These are phyloP conservation scores for Chlorella sorokiniana DNA, from an alignment of 139 green algal species.

Conservation along the genomic window DNA sequence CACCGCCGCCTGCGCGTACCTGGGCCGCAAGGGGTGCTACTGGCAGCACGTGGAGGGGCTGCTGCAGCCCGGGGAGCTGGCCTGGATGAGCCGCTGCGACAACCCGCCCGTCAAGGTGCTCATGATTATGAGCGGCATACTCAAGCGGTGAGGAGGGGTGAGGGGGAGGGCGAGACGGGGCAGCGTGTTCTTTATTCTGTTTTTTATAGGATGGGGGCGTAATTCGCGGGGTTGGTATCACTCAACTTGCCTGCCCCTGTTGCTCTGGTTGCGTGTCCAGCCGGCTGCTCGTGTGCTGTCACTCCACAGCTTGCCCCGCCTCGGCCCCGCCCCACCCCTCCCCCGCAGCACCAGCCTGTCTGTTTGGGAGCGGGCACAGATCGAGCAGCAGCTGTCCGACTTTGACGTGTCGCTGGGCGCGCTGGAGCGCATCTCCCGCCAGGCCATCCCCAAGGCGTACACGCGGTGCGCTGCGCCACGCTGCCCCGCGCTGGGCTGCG, in stretches of 20 bases:
- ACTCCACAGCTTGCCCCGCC: not conserved
- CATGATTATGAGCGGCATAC: constrained; percentile 32
- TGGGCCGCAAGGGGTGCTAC: constrained; percentile 25
- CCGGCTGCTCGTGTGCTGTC: too few species aligned
- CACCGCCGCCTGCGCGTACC: constrained; percentile 32
- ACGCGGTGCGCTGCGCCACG: constrained; percentile 11
- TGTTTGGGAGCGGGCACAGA: constrained; percentile 19
- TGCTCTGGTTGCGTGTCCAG: too few species aligned
- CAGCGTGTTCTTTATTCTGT: too few species aligned
- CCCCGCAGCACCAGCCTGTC: constrained; percentile 47
- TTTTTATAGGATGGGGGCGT: too few species aligned
- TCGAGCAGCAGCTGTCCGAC: constrained; percentile 22
- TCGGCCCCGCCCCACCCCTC: not conserved
- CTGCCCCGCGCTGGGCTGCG: too few species aligned
- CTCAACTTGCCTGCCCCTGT: too few species aligned
- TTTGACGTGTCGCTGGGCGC: constrained; percentile 29
- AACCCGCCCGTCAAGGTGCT: constrained; percentile 36
- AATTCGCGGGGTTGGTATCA: too few species aligned
- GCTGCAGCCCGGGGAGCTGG: constrained; percentile 23
- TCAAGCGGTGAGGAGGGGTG: constrained; percentile 48
- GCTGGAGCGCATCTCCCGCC: constrained; percentile 31
- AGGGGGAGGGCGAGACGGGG: not conserved
- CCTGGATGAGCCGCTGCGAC: constrained; percentile 14
- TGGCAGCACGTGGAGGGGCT: not conserved
- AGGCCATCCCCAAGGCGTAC: constrained; percentile 35